Evolutionary conservation across 2,329 filamentous ascomycete genomes (phyloP).

Genomic region (Scedosporium apiospermum): DNA sequence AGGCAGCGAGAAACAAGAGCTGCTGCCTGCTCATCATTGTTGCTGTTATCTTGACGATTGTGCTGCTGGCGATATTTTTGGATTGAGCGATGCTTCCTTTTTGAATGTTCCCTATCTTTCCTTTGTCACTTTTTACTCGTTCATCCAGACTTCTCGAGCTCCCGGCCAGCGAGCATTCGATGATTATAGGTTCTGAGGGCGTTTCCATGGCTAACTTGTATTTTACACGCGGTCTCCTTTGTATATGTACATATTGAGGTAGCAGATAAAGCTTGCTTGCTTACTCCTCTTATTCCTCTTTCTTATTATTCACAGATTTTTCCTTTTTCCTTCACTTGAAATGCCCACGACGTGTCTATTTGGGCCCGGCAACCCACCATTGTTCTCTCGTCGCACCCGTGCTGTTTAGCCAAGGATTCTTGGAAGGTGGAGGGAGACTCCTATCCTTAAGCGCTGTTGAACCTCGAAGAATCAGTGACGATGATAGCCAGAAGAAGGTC

Average conservation of each 20-base stretch:
- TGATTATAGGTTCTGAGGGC: neutral
- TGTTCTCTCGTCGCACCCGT: neutral
- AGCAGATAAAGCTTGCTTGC: neutral
- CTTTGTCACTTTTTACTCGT: constrained; percentile 10
- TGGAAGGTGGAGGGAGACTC: constrained; percentile 3
- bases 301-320: neutral
- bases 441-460: neutral
- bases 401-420: constrained; percentile 3
- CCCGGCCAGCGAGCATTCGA: constrained; percentile 14
- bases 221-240: constrained; percentile 12
- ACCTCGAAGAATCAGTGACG: neutral
- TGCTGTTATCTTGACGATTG: constrained; percentile 78
- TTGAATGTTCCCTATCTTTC: constrained; percentile 7
- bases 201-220: constrained; percentile 4
- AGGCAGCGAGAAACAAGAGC: constrained; percentile 86
- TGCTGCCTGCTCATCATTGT: constrained; percentile 87
- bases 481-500: constrained; percentile 25
- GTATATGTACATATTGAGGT: constrained; percentile 5
- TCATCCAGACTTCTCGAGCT: constrained; percentile 16
- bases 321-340: too few relatives aligned
- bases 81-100: constrained; percentile 38
- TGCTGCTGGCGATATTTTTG: constrained; percentile 77
- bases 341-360: neutral
- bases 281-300: neutral
- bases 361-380: constrained; percentile 2